Percentiles rank a stretch among this genome's conserved stretches.
These are phyloP conservation scores for Aspergillus panamensis DNA, from an alignment of 495 filamentous ascomycete genomes.

Conservation along the genomic window DNA sequence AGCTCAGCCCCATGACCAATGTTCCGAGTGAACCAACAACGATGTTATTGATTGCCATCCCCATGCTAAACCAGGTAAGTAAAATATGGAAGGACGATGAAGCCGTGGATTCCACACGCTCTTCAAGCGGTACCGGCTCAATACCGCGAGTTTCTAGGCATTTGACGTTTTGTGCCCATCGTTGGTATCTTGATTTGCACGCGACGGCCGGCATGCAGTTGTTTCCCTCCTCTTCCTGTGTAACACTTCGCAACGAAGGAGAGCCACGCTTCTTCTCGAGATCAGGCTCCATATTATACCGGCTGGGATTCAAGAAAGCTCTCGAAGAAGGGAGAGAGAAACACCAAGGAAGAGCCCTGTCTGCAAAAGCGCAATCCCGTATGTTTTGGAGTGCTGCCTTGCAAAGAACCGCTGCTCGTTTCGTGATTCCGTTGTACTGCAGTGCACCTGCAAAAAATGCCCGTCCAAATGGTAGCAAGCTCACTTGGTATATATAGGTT, in stretches of 20 bases:
- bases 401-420: not conserved
- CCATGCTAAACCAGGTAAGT: constrained; percentile 71
- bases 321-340: not conserved
- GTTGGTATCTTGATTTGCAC: constrained; percentile 24
- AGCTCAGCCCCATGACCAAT: constrained; percentile 59
- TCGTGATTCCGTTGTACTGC: not conserved
- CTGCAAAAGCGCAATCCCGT: not conserved
- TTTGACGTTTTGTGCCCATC: constrained; percentile 39
- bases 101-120: constrained; percentile 38
- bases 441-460: not conserved
- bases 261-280: constrained; percentile 18
- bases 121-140: constrained; percentile 56
- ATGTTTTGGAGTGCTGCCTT: not conserved
- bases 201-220: not conserved
- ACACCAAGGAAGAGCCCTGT: not conserved
- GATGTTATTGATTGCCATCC: constrained; percentile 69
- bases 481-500: not conserved
- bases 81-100: constrained; percentile 55
- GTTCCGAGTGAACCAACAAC: constrained; percentile 67
- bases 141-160: constrained; percentile 67
- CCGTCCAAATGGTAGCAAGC: not conserved
- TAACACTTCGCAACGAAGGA: constrained; percentile 22
- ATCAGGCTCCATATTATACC: constrained; percentile 17
- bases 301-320: not conserved
- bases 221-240: constrained; percentile 14